Evolutionary conservation across 2,329 filamentous ascomycete species (phyloP), one percentile per base, ranked within the genome.

Genomic region (Ophiocordyceps camponoti-floridani): DNA sequence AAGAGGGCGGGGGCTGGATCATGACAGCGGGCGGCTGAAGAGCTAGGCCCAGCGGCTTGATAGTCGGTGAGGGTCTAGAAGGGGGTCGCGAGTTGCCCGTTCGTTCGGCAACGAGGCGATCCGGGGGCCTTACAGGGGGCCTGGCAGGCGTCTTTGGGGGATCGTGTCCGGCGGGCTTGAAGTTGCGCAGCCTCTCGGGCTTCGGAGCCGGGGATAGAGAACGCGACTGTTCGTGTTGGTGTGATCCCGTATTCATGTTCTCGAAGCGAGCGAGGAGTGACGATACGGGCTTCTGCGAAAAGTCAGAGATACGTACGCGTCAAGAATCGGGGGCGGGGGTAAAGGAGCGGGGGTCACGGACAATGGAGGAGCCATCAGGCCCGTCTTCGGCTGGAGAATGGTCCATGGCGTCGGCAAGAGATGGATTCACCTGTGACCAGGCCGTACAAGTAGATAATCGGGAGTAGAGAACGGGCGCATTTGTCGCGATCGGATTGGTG

Each of bases 201-300:
- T 68, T 72, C 28, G 61, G 60, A 27, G 57, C 56, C 46, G 65
- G 57, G 44, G 62, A 64, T 43, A 62, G 58, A n/a, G 60, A 51
- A 49, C 57, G 56, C 43, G 57, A 50, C 44, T 48, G 47, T 38
- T 54, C 27, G 40, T 43, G 45, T 45, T 50, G 43, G 45, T 43
- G 48, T 48, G 50, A 40, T 4, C 49, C 30, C 44, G 41, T 11
- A n/a, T 49, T 47, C 45, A 89, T 77, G 57, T 81, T 85, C 67
- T 91, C 84, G 59, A 89, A 91, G 54, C 83, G 79, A 50, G 82
- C 84, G 49, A 80, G 74, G 48, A 91, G 68, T 44, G 84, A 88
- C 44, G 84, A 91, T 43, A 91, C 84, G 26, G 85, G 83, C 66
- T 79, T 84, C 82, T 86, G 50, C 11, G 30, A 2, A 43, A 18